phyloP scores from a whole-genome alignment of 352 stramenopile genomes.

The Globisporangium orthogonon region DNA sequence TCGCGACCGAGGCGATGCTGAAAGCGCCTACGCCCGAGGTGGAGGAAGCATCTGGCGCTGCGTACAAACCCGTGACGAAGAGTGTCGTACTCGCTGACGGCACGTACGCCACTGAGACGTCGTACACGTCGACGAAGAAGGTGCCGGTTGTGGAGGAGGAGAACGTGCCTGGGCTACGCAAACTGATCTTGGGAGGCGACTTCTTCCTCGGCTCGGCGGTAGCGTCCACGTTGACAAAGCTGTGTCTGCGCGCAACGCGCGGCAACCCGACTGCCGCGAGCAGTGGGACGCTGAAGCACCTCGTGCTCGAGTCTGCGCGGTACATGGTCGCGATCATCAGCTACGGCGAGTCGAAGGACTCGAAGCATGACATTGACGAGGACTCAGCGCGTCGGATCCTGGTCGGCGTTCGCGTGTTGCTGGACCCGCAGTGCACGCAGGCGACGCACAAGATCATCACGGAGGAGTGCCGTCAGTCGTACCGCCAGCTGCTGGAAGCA shows the following conservation, averaged over 20 bases:
- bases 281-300: slow-evolving; percentile 46
- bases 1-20: slow-evolving; percentile 50
- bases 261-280: slow-evolving; percentile 32
- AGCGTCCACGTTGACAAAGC: slow-evolving; percentile 93
- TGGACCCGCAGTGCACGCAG: slow-evolving; percentile 85
- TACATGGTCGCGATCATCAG: slow-evolving; percentile 73
- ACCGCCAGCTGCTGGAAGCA: slow-evolving; percentile 64
- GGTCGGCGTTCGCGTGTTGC: slow-evolving; percentile 91
- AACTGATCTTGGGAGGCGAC: slow-evolving; percentile 90
- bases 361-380: slow-evolving; percentile 86
- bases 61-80: slow-evolving; percentile 92
- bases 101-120: slow-evolving; percentile 99
- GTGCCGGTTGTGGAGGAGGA: slow-evolving; percentile 49
- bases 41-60: slow-evolving; percentile 22
- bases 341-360: slow-evolving; percentile 68
- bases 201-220: slow-evolving; percentile 96
- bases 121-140: slow-evolving; percentile 56
- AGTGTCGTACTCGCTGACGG: slow-evolving; percentile 98
- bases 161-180: slow-evolving; percentile 66
- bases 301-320: slow-evolving; percentile 63
- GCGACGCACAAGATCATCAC: slow-evolving; percentile 72
- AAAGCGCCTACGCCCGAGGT: slow-evolving; percentile 23
- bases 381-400: slow-evolving; percentile 95
- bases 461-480: slow-evolving; percentile 73
- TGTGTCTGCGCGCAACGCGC: slow-evolving; percentile 90